Base-by-base conservation (phyloP, 768 basidiomycete species). In the Neoboletus brunneissimus region DNA sequence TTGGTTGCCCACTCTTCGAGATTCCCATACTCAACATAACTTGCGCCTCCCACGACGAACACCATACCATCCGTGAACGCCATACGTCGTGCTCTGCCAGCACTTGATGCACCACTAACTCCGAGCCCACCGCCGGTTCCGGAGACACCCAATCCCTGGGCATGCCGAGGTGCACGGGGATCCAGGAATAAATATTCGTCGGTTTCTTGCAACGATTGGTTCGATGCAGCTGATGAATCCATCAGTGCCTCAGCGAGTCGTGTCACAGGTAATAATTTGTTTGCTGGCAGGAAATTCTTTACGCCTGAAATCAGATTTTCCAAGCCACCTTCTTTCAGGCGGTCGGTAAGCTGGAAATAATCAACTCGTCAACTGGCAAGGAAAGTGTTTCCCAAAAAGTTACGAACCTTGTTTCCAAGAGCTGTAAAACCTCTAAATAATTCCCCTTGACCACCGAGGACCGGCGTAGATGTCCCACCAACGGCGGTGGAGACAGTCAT, bases 281-380 rank as follows among this genome's bases (percentile, higher is more conserved):
- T 92, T 3, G 92, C 88, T 1, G 97, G 97, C 18, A 99, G 75
- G 79, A 99, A 94, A 74, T 97, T 98, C 72, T 96, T 97, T 65
- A 99, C 97, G 38, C 95, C 96, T 0, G 94, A 95, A 59, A 99
- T 91, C 16, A 99, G 79, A 70, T 96, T 96, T 70, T 98, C 95
- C 32, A 98, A 80, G n/a, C 94, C 94, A 35, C 94, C 91, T 67
- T 97, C 96, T 73, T 95, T 91, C 53, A 98, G 76, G 46, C 92
- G 83, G 67, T 94, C 93, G 1, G 94, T 95, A 45, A 98, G 83
- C 94, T 97, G 64, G 29, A 55, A 56, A 35, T 29, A 15, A 48
- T n/a, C 18, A 18, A 5, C 8, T 7, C 53, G 48, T 53, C 41
- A 56, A 29, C 20, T 23, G 12, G n/a, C 4, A n/a, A 41, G 18